Percentiles rank a stretch among this genome's conserved stretches.
Evolutionary conservation across 1,139 yeast species (phyloP).

Genomic region (Debaryomycetaceae sp.): DNA sequence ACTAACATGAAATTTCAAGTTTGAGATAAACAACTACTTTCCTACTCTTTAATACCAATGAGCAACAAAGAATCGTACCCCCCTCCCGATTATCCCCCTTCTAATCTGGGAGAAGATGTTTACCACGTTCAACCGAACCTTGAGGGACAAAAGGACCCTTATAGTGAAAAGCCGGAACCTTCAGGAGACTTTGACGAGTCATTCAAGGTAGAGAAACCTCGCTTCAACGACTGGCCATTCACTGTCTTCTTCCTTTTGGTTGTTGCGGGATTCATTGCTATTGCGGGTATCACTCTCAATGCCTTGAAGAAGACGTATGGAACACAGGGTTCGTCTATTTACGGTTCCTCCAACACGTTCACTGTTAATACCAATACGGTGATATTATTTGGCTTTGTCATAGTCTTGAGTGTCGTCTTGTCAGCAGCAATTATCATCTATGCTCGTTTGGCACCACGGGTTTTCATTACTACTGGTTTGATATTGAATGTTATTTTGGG

Average conservation of each 20-base stretch:
- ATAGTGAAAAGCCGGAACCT: conserved; percentile 31
- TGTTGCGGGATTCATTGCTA: conserved; percentile 65
- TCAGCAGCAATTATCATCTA: conserved; percentile 53
- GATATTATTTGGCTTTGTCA: conserved; percentile 64
- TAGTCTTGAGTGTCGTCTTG: conserved; percentile 58
- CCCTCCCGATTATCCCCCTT: conserved; percentile 5
- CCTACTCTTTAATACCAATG: background rate
- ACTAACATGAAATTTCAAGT: background rate
- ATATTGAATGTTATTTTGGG: conserved; percentile 66
- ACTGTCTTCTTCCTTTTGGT: conserved; percentile 59
- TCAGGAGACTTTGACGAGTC: conserved; percentile 55
- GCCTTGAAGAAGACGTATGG: conserved; percentile 57
- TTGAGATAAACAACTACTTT: background rate
- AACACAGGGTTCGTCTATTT: conserved; percentile 64
- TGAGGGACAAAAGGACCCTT: conserved; percentile 23
- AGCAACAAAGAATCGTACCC: background rate
- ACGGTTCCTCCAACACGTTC: conserved; percentile 50
- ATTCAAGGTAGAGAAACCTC: conserved; percentile 64
- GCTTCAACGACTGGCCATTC: conserved; percentile 72
- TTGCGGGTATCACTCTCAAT: conserved; percentile 66
- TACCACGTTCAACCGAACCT: conserved; percentile 17
- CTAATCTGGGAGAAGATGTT: conserved; percentile 2
- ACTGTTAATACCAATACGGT: conserved; percentile 73
- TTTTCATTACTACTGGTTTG: conserved; percentile 70
- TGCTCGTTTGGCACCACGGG: conserved; percentile 62